A percentile compares a stretch with the other conserved stretches of the same genome.
These are phyloP conservation scores for Achaetomiella virescens DNA, from an alignment of 495 filamentous ascomycete species.

Conservation along the genomic window DNA sequence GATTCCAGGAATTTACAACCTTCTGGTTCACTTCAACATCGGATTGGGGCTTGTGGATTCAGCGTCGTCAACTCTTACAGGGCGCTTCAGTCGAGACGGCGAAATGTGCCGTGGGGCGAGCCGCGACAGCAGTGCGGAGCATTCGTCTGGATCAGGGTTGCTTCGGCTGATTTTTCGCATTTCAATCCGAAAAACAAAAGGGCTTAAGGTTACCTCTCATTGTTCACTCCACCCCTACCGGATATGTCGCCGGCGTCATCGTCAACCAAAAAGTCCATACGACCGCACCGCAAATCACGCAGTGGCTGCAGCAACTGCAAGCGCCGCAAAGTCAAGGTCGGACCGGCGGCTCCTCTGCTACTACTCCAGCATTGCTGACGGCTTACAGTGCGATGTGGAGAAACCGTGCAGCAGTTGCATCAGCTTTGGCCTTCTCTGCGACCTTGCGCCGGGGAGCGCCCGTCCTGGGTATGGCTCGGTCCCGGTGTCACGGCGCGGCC, in stretches of 20 bases:
- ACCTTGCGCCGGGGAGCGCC: not conserved
- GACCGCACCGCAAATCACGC: conserved; percentile 3
- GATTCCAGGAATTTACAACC: too few relatives aligned
- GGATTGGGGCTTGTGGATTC: too few relatives aligned
- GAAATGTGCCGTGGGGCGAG: not conserved
- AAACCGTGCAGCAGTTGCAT: not conserved
- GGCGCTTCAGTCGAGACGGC: not conserved
- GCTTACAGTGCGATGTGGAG: not conserved
- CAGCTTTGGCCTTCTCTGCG: not conserved
- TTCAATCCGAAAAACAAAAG: not conserved
- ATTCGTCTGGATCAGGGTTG: not conserved
- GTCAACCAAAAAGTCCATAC: not conserved
- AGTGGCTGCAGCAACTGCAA: not conserved
- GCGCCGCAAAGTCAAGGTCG: conserved; percentile 1
- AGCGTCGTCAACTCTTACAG: too few relatives aligned
- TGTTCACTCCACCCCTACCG: too few relatives aligned
- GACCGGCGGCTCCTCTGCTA: not conserved
- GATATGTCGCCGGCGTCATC: not conserved
- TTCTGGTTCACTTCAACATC: too few relatives aligned
- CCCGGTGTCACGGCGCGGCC: not conserved
- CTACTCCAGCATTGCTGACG: not conserved
- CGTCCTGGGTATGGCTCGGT: not conserved
- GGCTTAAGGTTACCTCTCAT: too few relatives aligned
- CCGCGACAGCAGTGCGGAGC: not conserved
- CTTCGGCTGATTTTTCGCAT: not conserved